These are phyloP conservation scores for Euphorbia peplus DNA, from an alignment of 345 rosid genomes.

Conservation along the genomic window DNA sequence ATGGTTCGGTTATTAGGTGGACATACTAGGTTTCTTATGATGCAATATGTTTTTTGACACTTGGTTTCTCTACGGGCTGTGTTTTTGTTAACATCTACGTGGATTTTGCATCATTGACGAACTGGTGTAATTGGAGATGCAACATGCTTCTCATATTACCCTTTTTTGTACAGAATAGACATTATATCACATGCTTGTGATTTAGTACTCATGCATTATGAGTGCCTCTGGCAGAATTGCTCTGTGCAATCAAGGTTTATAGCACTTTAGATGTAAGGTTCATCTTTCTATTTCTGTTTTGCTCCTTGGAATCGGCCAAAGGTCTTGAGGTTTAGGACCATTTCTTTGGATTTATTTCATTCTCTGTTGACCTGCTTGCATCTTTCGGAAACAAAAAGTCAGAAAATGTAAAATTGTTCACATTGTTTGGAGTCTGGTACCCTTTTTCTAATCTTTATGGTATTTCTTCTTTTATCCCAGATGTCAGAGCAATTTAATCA, in stretches of 20 bases:
- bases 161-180: not conserved
- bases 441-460: conserved; percentile 2
- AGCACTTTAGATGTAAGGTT: not conserved
- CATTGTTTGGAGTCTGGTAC: not conserved
- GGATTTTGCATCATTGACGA: not conserved
- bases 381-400: not conserved
- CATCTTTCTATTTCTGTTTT: not conserved
- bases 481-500: conserved; percentile 98
- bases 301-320: not conserved
- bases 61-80: not conserved
- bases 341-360: not conserved
- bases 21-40: not conserved
- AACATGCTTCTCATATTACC: not conserved
- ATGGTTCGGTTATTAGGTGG: conserved; percentile 4
- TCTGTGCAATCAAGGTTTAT: not conserved
- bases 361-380: not conserved
- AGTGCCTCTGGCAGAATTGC: not conserved
- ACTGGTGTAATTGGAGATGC: not conserved
- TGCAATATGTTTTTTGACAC: not conserved
- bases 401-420: not conserved
- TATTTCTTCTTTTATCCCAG: conserved; percentile 31
- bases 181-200: not conserved
- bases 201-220: not conserved
- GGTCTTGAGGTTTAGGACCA: not conserved
- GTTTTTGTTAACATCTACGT: not conserved